Evolutionary conservation across 2,329 filamentous ascomycete genomes (phyloP), one percentile per base, ranked within the genome.

Genomic region (Stemphylium beticola): DNA sequence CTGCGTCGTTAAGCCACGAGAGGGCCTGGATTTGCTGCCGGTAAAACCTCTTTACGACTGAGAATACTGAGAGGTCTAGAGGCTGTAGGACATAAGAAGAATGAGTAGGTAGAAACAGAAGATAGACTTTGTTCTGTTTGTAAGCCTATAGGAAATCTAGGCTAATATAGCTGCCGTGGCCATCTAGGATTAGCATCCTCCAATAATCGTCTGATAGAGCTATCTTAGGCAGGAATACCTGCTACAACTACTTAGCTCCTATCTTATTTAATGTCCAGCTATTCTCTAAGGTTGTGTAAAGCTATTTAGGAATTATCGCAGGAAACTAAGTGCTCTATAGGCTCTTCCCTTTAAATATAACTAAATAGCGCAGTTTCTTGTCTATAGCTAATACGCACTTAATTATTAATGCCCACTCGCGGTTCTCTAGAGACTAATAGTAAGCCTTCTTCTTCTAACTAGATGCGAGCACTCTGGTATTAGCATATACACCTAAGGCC

Each of bases 361-460:
- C n/a, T n/a, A n/a, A n/a, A n/a, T n/a, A n/a, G n/a, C n/a, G n/a
- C n/a, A n/a, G n/a, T n/a, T n/a, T n/a, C n/a, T n/a, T n/a, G n/a
- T n/a, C n/a, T n/a, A n/a, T n/a, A n/a, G n/a, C n/a, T n/a, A n/a
- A n/a, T n/a, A n/a, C n/a, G n/a, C n/a, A n/a, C n/a, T n/a, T n/a
- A n/a, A n/a, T n/a, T n/a, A n/a, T n/a, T n/a, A n/a, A n/a, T n/a
- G n/a, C n/a, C n/a, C n/a, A n/a, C n/a, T n/a, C n/a, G n/a, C n/a
- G n/a, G n/a, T n/a, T n/a, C n/a, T n/a, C n/a, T n/a, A n/a, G n/a
- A n/a, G n/a, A n/a, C n/a, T n/a, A n/a, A n/a, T n/a, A n/a, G n/a
- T n/a, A n/a, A n/a, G 56, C 46, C 49, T 57, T 56, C 45, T 57
- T 59, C 32, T 51, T 59, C 24, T 47, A 18, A 44, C 18, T 41